Conservation (phyloP, 306 rosid species). For the Ormosia semicastrata region DNA sequence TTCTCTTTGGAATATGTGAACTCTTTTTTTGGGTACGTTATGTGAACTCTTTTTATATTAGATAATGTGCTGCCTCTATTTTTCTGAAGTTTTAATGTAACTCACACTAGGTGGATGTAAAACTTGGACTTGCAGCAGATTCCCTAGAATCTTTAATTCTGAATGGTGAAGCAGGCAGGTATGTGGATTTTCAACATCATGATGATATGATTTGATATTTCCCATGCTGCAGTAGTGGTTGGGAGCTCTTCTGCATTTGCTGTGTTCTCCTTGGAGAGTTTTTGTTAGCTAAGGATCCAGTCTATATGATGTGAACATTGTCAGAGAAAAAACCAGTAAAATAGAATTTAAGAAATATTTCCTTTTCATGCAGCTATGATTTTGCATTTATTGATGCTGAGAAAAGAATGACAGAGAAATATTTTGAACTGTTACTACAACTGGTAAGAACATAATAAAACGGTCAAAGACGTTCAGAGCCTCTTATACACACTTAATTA, state of each 20-base stretch:
- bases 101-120: conserved; percentile 61
- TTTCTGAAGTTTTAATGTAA: background rate
- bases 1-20: background rate
- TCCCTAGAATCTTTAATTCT: conserved; percentile 63
- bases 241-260: background rate
- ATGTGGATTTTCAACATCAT: conserved; percentile 21
- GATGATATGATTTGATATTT: background rate
- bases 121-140: conserved; percentile 79
- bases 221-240: background rate
- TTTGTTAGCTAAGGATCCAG: background rate
- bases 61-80: conserved; percentile 1
- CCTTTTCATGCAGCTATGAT: conserved; percentile 68
- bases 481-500: background rate
- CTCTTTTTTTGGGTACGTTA: background rate
- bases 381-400: conserved; percentile 96
- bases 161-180: conserved; percentile 86
- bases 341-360: conserved; percentile 23
- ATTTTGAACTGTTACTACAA: conserved; percentile 73
- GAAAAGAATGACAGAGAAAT: conserved; percentile 78
- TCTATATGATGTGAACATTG: conserved; percentile 18
- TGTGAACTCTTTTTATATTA: background rate
- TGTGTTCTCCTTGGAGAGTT: background rate
- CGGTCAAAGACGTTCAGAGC: background rate
- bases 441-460: conserved; percentile 55
- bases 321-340: background rate